These are phyloP conservation scores for Endogone sp. DNA, from an alignment of 192 early-diverging fungal genomes.

Conservation along the genomic window DNA sequence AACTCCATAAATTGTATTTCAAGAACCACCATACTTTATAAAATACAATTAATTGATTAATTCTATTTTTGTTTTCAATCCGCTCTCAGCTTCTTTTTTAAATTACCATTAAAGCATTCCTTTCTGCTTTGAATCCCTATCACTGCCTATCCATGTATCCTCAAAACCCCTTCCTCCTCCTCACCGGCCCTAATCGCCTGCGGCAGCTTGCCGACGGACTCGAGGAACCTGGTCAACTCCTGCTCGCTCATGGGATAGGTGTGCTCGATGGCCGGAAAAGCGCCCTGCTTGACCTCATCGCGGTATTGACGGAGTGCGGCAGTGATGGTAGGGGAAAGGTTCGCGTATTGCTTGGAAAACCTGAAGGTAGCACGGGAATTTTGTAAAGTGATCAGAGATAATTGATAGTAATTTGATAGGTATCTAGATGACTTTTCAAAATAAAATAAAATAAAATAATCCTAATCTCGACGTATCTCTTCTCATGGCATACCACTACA, in stretches of 20 bases:
- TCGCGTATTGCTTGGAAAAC: constrained; percentile 87
- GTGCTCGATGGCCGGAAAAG: constrained; percentile 77
- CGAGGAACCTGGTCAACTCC: constrained; percentile 46
- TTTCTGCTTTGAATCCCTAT: too few relatives aligned
- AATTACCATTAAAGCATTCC: too few relatives aligned
- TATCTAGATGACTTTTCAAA: background rate
- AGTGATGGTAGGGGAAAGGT: constrained; percentile 69
- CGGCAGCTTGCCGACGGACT: constrained; percentile 8
- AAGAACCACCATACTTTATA: too few relatives aligned
- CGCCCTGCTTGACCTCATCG: constrained; percentile 67
- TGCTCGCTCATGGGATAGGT: constrained; percentile 73
- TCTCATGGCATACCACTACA: too few relatives aligned
- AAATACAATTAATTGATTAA: too few relatives aligned
- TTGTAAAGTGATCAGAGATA: background rate
- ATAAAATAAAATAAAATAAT: background rate
- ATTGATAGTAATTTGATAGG: background rate
- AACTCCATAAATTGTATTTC: too few relatives aligned
- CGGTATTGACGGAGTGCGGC: constrained; percentile 69
- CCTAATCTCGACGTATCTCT: background rate
- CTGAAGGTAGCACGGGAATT: constrained; percentile 25
- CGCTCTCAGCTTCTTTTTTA: too few relatives aligned
- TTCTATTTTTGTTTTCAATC: too few relatives aligned
- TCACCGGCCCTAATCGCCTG: too few relatives aligned
- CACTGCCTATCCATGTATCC: too few relatives aligned
- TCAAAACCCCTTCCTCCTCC: too few relatives aligned